Percentiles rank a stretch among this genome's conserved stretches.
phyloP scores from a whole-genome alignment of 495 filamentous ascomycete species.

The Astrothelium subdiscretum region DNA sequence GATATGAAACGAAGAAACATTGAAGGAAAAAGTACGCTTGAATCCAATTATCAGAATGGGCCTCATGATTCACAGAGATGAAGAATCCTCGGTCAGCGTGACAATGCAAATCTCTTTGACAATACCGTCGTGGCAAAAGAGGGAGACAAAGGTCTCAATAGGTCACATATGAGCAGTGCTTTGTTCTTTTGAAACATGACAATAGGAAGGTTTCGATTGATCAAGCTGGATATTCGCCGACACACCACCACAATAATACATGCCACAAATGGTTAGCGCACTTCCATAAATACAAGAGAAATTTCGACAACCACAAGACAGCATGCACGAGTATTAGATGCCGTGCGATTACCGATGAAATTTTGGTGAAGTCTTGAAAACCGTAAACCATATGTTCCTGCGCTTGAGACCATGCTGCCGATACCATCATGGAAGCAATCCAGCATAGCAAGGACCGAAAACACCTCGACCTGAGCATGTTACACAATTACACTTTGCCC shows the following conservation, averaged over 20 bases:
- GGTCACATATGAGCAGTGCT: not conserved
- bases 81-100: not conserved
- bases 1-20: no score
- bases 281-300: not conserved
- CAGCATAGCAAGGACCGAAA: not conserved
- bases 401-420: not conserved
- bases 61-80: not conserved
- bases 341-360: conserved; percentile 6
- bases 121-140: not conserved
- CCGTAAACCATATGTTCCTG: not conserved
- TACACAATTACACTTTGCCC: conserved; percentile 21
- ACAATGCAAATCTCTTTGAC: not conserved
- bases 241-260: not conserved
- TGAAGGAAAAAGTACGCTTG: not conserved
- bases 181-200: not conserved
- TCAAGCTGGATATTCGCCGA: not conserved
- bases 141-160: not conserved
- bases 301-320: not conserved
- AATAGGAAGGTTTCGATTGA: not conserved
- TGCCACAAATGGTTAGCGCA: not conserved
- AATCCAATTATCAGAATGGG: not conserved
- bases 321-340: not conserved
- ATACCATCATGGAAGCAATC: not conserved
- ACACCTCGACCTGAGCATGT: no score
- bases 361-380: not conserved